Percentiles rank a stretch among this genome's conserved stretches.
Evolutionary conservation across 2,329 filamentous ascomycete genomes (phyloP).

Genomic region (Fusarium beomiforme): DNA sequence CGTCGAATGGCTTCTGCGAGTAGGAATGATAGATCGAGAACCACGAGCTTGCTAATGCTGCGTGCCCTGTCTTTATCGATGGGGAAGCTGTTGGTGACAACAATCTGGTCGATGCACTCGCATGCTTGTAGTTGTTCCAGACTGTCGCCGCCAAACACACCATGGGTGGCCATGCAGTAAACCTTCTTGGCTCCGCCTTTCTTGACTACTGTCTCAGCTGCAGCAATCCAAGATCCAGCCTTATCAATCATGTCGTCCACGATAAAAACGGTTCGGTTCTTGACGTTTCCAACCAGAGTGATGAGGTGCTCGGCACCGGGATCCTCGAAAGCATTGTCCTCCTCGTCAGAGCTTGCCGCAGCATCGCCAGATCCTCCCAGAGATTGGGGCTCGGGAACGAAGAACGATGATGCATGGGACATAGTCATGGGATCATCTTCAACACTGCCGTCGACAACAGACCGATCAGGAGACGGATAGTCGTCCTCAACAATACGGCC

Average conservation of each 20-base stretch:
- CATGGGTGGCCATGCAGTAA: constrained; percentile 97
- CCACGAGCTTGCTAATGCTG: constrained; percentile 82
- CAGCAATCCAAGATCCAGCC: constrained; percentile 94
- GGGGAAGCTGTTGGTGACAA: constrained; percentile 97
- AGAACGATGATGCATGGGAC: constrained; percentile 82
- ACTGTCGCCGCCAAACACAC: constrained; percentile 89
- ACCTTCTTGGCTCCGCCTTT: constrained; percentile 90
- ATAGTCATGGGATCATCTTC: constrained; percentile 86
- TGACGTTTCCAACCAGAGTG: constrained; percentile 95
- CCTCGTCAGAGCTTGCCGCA: constrained; percentile 85
- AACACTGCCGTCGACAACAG: constrained; percentile 72
- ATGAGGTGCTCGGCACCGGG: constrained; percentile 91
- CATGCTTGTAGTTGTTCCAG: constrained; percentile 91
- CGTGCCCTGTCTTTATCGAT: constrained; percentile 79
- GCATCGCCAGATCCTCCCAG: constrained; percentile 88
- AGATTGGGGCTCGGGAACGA: constrained; percentile 72
- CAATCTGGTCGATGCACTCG: constrained; percentile 91
- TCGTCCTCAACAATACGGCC: constrained; percentile 97
- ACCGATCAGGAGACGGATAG: constrained; percentile 81
- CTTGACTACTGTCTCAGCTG: constrained; percentile 96
- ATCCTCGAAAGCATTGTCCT: constrained; percentile 87
- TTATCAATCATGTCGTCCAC: constrained; percentile 99
- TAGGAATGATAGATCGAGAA: constrained; percentile 88
- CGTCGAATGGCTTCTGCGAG: constrained; percentile 92
- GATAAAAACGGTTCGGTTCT: constrained; percentile 87